phyloP scores from a whole-genome alignment of 768 basidiomycete species.

The Baorangia bicolor region DNA sequence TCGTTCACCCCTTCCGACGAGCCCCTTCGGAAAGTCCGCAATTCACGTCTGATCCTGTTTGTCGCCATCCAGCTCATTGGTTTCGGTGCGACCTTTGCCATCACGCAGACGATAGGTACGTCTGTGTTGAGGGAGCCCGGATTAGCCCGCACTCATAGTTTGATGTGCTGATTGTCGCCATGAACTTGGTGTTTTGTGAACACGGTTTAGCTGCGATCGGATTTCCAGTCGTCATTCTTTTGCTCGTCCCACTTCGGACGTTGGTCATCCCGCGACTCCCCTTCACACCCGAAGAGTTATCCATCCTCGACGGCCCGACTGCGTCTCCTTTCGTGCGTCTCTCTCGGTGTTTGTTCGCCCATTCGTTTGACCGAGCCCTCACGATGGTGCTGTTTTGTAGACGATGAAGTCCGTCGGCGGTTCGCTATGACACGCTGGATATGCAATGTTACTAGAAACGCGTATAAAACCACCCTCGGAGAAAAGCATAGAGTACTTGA shows the following conservation, averaged over 20 bases:
- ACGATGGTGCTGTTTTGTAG: slow-evolving; percentile 16
- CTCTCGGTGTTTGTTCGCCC: neutral
- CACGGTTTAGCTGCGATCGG: slow-evolving; percentile 70
- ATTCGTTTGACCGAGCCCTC: neutral
- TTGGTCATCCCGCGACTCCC: slow-evolving; percentile 70
- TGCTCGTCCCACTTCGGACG: slow-evolving; percentile 76
- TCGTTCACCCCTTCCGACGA: slow-evolving; percentile 59
- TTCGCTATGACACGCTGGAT: slow-evolving; percentile 10
- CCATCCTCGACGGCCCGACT: slow-evolving; percentile 84
- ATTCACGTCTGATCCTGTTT: slow-evolving; percentile 70
- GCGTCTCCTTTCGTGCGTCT: slow-evolving; percentile 80
- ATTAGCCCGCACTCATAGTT: neutral
- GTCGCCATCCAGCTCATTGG: slow-evolving; percentile 72
- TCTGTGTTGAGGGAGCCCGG: neutral
- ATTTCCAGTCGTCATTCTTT: slow-evolving; percentile 85
- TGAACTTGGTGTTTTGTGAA: too few relatives aligned
- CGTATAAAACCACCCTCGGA: neutral
- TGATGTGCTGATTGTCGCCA: too few relatives aligned
- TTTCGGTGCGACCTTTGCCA: slow-evolving; percentile 86
- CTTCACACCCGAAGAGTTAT: slow-evolving; percentile 76
- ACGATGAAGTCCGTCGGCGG: slow-evolving; percentile 47
- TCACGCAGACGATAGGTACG: slow-evolving; percentile 86
- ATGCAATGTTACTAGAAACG: neutral
- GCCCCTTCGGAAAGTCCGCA: slow-evolving; percentile 75
- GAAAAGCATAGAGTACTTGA: too few relatives aligned